These are phyloP conservation scores for Teratosphaeria epicoccoides DNA, from an alignment of 2,329 filamentous ascomycete species.

Conservation along the genomic window DNA sequence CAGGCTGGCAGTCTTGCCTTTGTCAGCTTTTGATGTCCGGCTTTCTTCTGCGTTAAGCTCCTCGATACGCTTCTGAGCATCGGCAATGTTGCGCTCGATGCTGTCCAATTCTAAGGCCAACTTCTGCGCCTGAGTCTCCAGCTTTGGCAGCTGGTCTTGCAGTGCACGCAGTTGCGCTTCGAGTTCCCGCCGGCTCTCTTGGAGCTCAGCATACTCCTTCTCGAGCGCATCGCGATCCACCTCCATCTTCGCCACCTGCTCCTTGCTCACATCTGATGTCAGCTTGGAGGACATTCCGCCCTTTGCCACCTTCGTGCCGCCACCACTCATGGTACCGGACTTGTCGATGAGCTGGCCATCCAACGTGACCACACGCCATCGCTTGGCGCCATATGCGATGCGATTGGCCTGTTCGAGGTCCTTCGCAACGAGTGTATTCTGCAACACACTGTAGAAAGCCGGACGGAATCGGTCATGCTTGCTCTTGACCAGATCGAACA, in stretches of 20 bases:
- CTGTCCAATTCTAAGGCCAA: slow-evolving; percentile 80
- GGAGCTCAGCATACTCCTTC: slow-evolving; percentile 70
- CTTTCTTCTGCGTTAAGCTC: slow-evolving; percentile 70
- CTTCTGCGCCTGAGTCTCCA: slow-evolving; percentile 89
- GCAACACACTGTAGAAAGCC: slow-evolving; percentile 90
- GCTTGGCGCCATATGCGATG: slow-evolving; percentile 84
- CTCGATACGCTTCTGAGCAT: slow-evolving; percentile 73
- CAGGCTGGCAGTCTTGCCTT: slow-evolving; percentile 58
- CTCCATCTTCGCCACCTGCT: slow-evolving; percentile 81
- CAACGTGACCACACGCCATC: slow-evolving; percentile 94
- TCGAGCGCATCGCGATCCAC: slow-evolving; percentile 77
- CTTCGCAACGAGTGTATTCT: slow-evolving; percentile 86
- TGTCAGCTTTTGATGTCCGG: slow-evolving; percentile 69
- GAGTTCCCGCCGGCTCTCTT: slow-evolving; percentile 70
- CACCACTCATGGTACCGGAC: slow-evolving; percentile 97
- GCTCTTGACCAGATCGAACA: slow-evolving; percentile 85
- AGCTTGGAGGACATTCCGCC: slow-evolving; percentile 97
- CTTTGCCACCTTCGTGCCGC: slow-evolving; percentile 78
- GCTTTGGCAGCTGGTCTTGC: slow-evolving; percentile 65
- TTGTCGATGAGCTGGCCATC: slow-evolving; percentile 95
- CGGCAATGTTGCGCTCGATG: slow-evolving; percentile 68
- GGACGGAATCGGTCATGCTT: slow-evolving; percentile 80
- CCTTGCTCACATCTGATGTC: slow-evolving; percentile 73
- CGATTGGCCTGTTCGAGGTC: slow-evolving; percentile 94
- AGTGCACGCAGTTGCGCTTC: slow-evolving; percentile 63